Evolutionary conservation across 805 yeast genomes (phyloP), one percentile per base, ranked within the genome.

Genomic region (Metschnikowia matae): DNA sequence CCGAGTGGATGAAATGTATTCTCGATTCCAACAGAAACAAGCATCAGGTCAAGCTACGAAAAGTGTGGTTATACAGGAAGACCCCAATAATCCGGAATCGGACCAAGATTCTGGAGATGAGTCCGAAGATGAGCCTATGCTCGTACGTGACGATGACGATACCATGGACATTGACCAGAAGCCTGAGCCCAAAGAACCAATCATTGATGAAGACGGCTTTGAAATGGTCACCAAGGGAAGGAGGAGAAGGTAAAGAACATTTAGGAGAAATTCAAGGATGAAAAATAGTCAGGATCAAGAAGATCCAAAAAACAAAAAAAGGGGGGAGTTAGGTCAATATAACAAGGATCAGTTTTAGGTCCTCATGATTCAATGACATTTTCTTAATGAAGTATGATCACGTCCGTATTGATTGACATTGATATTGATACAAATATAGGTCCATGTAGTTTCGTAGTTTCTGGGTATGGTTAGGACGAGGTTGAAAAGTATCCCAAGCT

Each of bases 191-290:
- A 23, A 23, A 23, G 29, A 41, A 18, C 54, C 52, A 33, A 31
- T 43, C 96, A 77, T 92, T 7, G 98, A 92, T 63, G 98, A 92
- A 33, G 98, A 92, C 63, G 99, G 98, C 1, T 92, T 92, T 62
- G 94, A 90, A 59, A 68, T 89, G 53, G 97, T 92, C 3, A 89
- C 84, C 60, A 84, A 80, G 62, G 83, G 87, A n/a, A 56, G 67
- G 46, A 76, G 78, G 65, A 49, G 59, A 20, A 54, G n/a, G 20
- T 37, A 37, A 23, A 7, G 29, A 23, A 23, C 29, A 23, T 23
- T 23, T 1, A 7, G 29, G 23, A 18, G 20, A 18, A 18, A 18
- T n/a, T n/a, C n/a, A n/a, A n/a, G n/a, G n/a, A n/a, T n/a, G n/a
- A n/a, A n/a, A n/a, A n/a, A n/a, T n/a, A n/a, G n/a, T n/a, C n/a